These are phyloP conservation scores for Cladosporium velox DNA, from an alignment of 2,329 filamentous ascomycete species.

Conservation along the genomic window DNA sequence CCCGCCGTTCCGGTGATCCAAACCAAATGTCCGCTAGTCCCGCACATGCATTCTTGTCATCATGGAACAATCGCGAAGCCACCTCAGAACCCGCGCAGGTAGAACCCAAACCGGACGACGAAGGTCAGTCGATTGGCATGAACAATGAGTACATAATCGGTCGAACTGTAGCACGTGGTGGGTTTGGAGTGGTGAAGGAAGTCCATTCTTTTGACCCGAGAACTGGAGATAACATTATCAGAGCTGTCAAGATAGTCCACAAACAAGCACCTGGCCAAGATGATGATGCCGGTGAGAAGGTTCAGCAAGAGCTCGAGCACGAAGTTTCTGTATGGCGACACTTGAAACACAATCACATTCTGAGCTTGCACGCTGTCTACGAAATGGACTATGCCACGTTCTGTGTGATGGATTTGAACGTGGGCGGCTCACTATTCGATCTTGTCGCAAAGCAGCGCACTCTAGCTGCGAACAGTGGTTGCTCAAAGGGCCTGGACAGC, in stretches of 20 bases:
- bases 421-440: slow-evolving; percentile 66
- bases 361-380: slow-evolving; percentile 64
- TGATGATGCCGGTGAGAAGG: slow-evolving; percentile 64
- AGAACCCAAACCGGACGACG: slow-evolving; percentile 60
- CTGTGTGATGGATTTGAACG: slow-evolving; percentile 65
- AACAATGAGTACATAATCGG: slow-evolving; percentile 65
- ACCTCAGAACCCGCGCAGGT: slow-evolving; percentile 26
- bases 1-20: slow-evolving; percentile 33
- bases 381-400: slow-evolving; percentile 69
- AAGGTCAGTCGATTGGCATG: slow-evolving; percentile 66
- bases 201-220: slow-evolving; percentile 60
- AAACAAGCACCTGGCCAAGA: slow-evolving; percentile 58
- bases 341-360: slow-evolving; percentile 62
- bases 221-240: slow-evolving; percentile 53
- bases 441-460: slow-evolving; percentile 57
- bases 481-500: slow-evolving; percentile 46
- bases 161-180: slow-evolving; percentile 65
- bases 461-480: slow-evolving; percentile 28
- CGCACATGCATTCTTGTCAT: slow-evolving; percentile 36
- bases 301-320: slow-evolving; percentile 68
- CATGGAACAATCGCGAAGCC: slow-evolving; percentile 29
- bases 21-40: slow-evolving; percentile 34
- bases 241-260: slow-evolving; percentile 68
- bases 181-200: slow-evolving; percentile 68
- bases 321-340: slow-evolving; percentile 69